A percentile compares a stretch with the other conserved stretches of the same genome.
These are phyloP conservation scores for Corchorus olitorius DNA, from an alignment of 345 rosid genomes.

Conservation along the genomic window DNA sequence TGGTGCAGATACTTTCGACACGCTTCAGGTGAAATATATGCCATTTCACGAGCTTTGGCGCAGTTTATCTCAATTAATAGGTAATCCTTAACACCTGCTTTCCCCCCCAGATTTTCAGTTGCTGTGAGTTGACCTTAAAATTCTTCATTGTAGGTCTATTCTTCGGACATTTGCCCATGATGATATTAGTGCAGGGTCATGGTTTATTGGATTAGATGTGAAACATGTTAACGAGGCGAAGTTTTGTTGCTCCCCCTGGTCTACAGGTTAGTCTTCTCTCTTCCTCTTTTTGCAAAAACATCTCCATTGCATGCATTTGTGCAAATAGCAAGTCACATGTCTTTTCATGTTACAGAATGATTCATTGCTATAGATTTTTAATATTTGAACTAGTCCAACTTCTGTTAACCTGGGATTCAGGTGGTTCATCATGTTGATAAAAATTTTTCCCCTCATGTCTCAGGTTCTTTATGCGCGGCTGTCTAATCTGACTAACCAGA, in stretches of 20 bases:
- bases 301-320: background rate
- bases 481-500: slow-evolving; percentile 29
- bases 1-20: slow-evolving; percentile 52
- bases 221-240: slow-evolving; percentile 42
- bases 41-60: slow-evolving; percentile 49
- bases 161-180: slow-evolving; percentile 51
- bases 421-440: background rate
- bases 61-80: slow-evolving; percentile 51
- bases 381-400: background rate
- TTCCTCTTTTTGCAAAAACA: background rate
- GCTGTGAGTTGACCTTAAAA: background rate
- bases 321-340: background rate
- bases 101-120: background rate
- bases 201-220: slow-evolving; percentile 60
- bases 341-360: background rate
- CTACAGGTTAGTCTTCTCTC: slow-evolving; percentile 35
- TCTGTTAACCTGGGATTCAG: too few relatives aligned
- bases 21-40: slow-evolving; percentile 51
- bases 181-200: slow-evolving; percentile 53
- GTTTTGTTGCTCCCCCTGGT: slow-evolving; percentile 53
- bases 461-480: slow-evolving; percentile 49
- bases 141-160: slow-evolving; percentile 33
- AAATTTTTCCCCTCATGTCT: background rate
- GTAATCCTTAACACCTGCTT: slow-evolving; percentile 23
- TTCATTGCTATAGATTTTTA: background rate